Conservation (phyloP, 2,329 filamentous ascomycete genomes). For the Sphaerulina musiva region DNA sequence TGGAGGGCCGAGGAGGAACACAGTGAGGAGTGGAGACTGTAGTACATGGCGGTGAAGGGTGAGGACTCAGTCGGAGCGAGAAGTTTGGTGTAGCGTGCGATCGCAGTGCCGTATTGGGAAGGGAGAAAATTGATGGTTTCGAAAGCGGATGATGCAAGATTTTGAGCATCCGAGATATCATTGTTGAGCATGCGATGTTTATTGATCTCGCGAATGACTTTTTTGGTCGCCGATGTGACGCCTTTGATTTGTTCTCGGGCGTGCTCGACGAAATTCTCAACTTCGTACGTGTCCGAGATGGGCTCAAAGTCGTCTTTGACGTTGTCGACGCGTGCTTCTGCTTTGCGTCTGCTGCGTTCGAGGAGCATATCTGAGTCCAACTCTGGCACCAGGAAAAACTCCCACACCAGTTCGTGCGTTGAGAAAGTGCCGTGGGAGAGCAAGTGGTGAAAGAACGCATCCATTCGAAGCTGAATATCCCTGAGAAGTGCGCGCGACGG, state of each 20-base stretch:
- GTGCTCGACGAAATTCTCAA: conserved; percentile 87
- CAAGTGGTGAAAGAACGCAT: conserved; percentile 81
- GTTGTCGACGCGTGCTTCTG: conserved; percentile 72
- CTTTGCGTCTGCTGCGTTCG: conserved; percentile 79
- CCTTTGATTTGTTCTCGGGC: conserved; percentile 82
- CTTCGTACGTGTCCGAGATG: conserved; percentile 65
- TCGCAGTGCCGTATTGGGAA: conserved; percentile 57
- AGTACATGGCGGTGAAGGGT: conserved; percentile 67
- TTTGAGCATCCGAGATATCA: conserved; percentile 64
- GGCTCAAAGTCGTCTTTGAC: conserved; percentile 85
- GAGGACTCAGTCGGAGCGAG: conserved; percentile 63
- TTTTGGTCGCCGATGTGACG: conserved; percentile 76
- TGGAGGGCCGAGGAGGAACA: conserved; percentile 78
- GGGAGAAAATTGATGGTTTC: conserved; percentile 62
- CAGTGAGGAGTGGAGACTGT: conserved; percentile 70
- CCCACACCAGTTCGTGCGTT: conserved; percentile 96
- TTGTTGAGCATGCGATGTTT: conserved; percentile 56
- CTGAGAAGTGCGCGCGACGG: conserved; percentile 80
- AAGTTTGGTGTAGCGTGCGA: conserved; percentile 64
- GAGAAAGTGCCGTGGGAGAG: conserved; percentile 85
- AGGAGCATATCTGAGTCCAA: conserved; percentile 85
- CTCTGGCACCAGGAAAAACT: conserved; percentile 95
- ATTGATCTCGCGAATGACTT: conserved; percentile 72
- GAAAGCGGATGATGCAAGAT: conserved; percentile 46
- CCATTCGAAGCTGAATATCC: conserved; percentile 78